Percentiles rank a stretch among this genome's conserved stretches.
Evolutionary conservation across 352 stramenopile genomes (phyloP).

Genomic region (Pythium brassicae): DNA sequence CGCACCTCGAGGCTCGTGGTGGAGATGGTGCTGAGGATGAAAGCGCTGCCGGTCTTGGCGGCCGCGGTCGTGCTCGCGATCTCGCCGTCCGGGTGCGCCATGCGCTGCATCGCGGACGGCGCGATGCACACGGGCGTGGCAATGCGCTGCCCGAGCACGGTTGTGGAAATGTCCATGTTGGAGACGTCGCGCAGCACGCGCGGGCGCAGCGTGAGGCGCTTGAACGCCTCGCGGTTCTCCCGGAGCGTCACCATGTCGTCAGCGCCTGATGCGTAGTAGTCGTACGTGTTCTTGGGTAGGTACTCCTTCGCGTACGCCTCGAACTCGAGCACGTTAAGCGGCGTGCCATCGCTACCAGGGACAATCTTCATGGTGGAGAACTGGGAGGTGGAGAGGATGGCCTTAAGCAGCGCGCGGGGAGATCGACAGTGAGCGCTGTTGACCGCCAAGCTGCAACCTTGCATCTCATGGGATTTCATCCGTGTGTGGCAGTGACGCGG

Average conservation of each 20-base stretch:
- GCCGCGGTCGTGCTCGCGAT: slow-evolving; percentile 78
- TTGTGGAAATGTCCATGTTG: slow-evolving; percentile 89
- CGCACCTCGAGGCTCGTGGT: slow-evolving; percentile 86
- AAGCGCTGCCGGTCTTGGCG: slow-evolving; percentile 83
- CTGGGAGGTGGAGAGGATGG: background rate
- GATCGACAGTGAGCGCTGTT: slow-evolving; percentile 2
- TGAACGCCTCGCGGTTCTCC: slow-evolving; percentile 88
- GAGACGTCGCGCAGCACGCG: slow-evolving; percentile 93
- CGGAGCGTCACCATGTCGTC: slow-evolving; percentile 89
- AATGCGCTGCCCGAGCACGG: slow-evolving; percentile 88
- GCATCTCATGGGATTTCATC: no score
- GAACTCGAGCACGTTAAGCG: slow-evolving; percentile 89
- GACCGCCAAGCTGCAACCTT: background rate
- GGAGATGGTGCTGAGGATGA: slow-evolving; percentile 92
- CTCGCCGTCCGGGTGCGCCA: slow-evolving; percentile 95
- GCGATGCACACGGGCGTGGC: slow-evolving; percentile 93
- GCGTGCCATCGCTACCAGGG: slow-evolving; percentile 60
- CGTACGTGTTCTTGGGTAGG: slow-evolving; percentile 88
- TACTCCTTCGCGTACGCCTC: slow-evolving; percentile 87
- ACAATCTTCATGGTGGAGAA: slow-evolving; percentile 47
- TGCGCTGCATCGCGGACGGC: slow-evolving; percentile 89
- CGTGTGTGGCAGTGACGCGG: no score
- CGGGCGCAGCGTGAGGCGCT: slow-evolving; percentile 91
- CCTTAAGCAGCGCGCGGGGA: background rate
- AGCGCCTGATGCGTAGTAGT: slow-evolving; percentile 91